These are phyloP conservation scores for Claviceps africana DNA, from an alignment of 2,329 filamentous ascomycete genomes.

Conservation along the genomic window DNA sequence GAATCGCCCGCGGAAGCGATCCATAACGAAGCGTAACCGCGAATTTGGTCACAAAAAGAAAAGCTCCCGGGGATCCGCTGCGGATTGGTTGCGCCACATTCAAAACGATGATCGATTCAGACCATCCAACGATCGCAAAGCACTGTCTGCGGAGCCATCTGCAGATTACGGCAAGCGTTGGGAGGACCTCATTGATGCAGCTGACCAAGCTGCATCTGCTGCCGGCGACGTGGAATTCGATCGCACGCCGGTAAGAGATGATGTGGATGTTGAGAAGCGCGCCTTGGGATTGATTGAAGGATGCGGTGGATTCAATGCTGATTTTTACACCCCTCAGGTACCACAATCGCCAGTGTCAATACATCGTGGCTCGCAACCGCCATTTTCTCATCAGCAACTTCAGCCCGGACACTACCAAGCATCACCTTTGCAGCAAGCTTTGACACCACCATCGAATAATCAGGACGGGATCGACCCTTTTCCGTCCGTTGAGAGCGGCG, in stretches of 20 bases:
- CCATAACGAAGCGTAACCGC: constrained; percentile 64
- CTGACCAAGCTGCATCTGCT: constrained; percentile 57
- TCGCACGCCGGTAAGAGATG: constrained; percentile 61
- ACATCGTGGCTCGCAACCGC: constrained; percentile 47
- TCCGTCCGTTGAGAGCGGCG: constrained; percentile 71
- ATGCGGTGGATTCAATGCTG: background rate
- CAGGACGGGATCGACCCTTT: constrained; percentile 63
- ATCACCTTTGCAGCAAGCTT: constrained; percentile 76
- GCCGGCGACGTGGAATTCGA: constrained; percentile 86
- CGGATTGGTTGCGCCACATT: constrained; percentile 47
- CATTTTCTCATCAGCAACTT: constrained; percentile 47
- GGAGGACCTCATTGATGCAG: constrained; percentile 93
- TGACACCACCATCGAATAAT: constrained; percentile 67
- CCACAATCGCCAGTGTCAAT: constrained; percentile 52
- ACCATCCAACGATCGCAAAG: constrained; percentile 58
- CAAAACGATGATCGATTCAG: constrained; percentile 53
- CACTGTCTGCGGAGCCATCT: constrained; percentile 72
- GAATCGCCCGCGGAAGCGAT: constrained; percentile 68
- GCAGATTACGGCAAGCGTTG: constrained; percentile 77
- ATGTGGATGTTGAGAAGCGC: background rate
- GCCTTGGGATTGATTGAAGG: background rate
- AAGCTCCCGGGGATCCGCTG: constrained; percentile 56
- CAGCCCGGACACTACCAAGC: constrained; percentile 61
- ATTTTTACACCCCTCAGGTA: constrained; percentile 29
- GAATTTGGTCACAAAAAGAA: constrained; percentile 69